phyloP scores from a whole-genome alignment of 345 rosid species.

The Eucalyptus lansdowneana region DNA sequence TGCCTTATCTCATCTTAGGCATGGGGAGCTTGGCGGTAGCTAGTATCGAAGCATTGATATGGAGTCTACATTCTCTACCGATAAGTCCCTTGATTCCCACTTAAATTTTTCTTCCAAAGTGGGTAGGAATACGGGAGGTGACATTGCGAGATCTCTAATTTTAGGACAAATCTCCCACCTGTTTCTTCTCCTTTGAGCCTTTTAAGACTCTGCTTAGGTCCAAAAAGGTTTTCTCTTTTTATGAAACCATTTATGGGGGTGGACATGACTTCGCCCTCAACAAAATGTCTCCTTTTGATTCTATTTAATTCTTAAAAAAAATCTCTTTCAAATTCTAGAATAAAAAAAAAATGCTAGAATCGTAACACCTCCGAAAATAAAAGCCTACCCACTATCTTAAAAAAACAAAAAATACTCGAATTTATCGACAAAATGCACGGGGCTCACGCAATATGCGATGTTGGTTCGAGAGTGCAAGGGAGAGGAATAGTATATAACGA shows the following conservation, averaged over 20 bases:
- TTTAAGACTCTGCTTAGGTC: accelerated
- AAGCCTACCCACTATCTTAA: background rate
- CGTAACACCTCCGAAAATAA: background rate
- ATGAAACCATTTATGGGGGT: background rate
- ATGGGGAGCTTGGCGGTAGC: too few species aligned
- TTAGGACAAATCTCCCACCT: accelerated
- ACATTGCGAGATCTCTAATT: too few species aligned
- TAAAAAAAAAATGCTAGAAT: too few species aligned
- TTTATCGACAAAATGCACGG: background rate
- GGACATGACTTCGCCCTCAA: background rate
- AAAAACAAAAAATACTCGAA: accelerated
- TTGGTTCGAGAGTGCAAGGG: background rate
- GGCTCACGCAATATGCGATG: background rate
- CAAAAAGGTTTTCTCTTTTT: background rate
- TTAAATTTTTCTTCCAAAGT: too few species aligned
- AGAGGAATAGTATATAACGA: background rate
- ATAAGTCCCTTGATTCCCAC: too few species aligned
- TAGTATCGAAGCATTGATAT: too few species aligned
- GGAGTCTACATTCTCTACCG: too few species aligned
- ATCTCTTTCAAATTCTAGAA: background rate
- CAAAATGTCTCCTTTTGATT: background rate
- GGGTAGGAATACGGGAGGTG: too few species aligned
- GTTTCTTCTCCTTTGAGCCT: too few species aligned
- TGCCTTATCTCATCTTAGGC: too few species aligned
- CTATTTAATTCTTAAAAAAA: background rate